Percentiles rank a stretch among this genome's conserved stretches.
These are phyloP conservation scores for Nigrograna mackinnonii DNA, from an alignment of 2,329 filamentous ascomycete species.

Conservation along the genomic window DNA sequence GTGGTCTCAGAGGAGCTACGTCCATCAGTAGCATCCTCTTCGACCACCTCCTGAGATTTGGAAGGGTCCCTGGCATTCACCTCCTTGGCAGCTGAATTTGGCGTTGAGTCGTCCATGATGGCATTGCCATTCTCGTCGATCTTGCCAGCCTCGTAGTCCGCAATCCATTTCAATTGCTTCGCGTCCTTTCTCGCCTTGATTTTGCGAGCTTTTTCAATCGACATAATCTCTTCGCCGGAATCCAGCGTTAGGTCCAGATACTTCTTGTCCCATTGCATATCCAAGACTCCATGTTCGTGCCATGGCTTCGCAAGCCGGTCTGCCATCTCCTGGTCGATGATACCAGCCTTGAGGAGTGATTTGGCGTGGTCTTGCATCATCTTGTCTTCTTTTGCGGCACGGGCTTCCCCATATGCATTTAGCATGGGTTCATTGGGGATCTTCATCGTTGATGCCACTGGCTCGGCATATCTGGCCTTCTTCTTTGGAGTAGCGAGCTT, in stretches of 20 bases:
- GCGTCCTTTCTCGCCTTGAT: constrained; percentile 12
- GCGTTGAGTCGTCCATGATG: too few species aligned
- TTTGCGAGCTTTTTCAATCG: constrained; percentile 12
- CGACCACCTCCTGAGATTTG: neutral
- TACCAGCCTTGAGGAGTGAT: constrained; percentile 2
- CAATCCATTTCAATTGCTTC: constrained; percentile 13
- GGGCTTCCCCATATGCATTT: constrained; percentile 20
- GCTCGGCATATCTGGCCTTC: neutral
- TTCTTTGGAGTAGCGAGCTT: neutral
- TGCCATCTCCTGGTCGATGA: constrained; percentile 15
- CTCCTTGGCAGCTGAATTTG: neutral
- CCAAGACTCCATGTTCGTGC: constrained; percentile 11
- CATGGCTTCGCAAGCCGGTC: constrained; percentile 15
- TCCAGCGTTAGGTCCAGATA: constrained; percentile 15
- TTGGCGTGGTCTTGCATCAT: constrained; percentile 16
- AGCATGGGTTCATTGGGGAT: constrained; percentile 7
- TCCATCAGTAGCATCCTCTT: constrained; percentile 2
- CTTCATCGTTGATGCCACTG: too few species aligned
- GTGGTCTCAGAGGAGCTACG: too few species aligned
- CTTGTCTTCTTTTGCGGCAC: constrained; percentile 13
- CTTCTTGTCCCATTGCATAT: constrained; percentile 12
- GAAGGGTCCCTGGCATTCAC: neutral
- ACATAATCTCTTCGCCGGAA: constrained; percentile 13
- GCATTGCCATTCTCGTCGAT: constrained; percentile 20
- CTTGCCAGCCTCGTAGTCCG: constrained; percentile 16